These are phyloP conservation scores for Pestalotiopsis fici DNA, from an alignment of 2,329 filamentous ascomycete species.

Conservation along the genomic window DNA sequence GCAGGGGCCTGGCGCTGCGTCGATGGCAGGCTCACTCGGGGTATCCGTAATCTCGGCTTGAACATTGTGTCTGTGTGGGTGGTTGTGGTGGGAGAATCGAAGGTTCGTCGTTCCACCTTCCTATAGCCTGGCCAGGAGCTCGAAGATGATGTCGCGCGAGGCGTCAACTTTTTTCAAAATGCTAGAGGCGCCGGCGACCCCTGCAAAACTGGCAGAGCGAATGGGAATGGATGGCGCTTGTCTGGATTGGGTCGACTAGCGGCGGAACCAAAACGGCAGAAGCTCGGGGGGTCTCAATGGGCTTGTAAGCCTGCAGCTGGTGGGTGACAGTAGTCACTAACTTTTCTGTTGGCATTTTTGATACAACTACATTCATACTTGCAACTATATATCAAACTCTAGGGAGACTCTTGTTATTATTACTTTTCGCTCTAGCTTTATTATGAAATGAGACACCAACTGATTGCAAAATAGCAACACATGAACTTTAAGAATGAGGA, in stretches of 20 bases:
- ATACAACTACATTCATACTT: too few species aligned
- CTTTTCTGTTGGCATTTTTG: too few species aligned
- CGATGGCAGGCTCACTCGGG: conserved; percentile 41
- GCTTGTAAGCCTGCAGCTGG: not conserved
- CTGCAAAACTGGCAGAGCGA: not conserved
- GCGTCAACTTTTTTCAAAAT: conserved; percentile 6
- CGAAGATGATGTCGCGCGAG: conserved; percentile 4
- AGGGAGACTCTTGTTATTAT: too few species aligned
- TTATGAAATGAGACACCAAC: too few species aligned
- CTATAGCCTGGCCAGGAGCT: not conserved
- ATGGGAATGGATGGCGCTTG: not conserved
- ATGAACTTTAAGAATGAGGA: too few species aligned
- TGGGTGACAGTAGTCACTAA: not conserved
- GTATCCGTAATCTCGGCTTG: conserved; percentile 55
- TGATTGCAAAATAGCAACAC: too few species aligned
- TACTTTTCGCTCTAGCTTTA: too few species aligned
- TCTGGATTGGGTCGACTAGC: not conserved
- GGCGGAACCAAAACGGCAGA: not conserved
- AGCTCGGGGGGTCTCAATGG: not conserved
- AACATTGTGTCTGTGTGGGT: conserved; percentile 43
- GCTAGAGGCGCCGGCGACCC: not conserved
- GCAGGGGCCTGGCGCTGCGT: conserved; percentile 29
- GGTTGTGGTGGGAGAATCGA: not conserved
- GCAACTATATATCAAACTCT: too few species aligned
- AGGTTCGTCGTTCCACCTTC: not conserved